Percentiles rank a stretch among this genome's conserved stretches.
phyloP scores from a whole-genome alignment of 257 asterid species.

The Solanum corneliomulleri region DNA sequence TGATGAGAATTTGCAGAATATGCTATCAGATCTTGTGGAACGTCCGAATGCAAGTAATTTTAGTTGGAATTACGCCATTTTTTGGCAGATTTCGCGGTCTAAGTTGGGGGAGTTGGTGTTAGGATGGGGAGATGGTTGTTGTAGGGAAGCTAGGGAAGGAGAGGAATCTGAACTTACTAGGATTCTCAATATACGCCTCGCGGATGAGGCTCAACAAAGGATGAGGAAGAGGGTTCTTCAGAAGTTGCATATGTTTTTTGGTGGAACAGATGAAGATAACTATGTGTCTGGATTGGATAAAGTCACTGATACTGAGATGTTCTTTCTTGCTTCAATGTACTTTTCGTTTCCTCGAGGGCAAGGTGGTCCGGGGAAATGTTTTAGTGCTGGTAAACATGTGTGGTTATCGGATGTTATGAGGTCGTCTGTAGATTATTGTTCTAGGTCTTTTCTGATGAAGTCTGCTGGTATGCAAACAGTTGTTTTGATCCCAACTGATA shows the following conservation, averaged over 20 bases:
- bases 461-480: constrained; percentile 76
- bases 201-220: constrained; percentile 65
- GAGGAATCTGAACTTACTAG: constrained; percentile 57
- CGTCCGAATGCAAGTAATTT: constrained; percentile 40
- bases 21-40: constrained; percentile 91
- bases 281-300: constrained; percentile 73
- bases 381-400: constrained; percentile 39
- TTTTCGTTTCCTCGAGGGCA: constrained; percentile 63
- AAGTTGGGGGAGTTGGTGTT: constrained; percentile 70
- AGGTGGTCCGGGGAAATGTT: constrained; percentile 87
- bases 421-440: constrained; percentile 43
- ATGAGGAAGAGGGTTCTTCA: constrained; percentile 85
- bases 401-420: constrained; percentile 56
- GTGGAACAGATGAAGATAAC: constrained; percentile 69
- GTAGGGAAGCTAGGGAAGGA: constrained; percentile 63
- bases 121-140: constrained; percentile 97
- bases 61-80: constrained; percentile 81
- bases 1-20: constrained; percentile 69
- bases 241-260: constrained; percentile 58
- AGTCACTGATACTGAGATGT: constrained; percentile 89
- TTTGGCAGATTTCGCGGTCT: constrained; percentile 90
- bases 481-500: constrained; percentile 68
- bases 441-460: constrained; percentile 68
- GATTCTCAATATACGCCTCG: constrained; percentile 37
- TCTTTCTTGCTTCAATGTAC: constrained; percentile 89